phyloP scores from a whole-genome alignment of 305 asterid genomes.

The Fraxinus floribunda region DNA sequence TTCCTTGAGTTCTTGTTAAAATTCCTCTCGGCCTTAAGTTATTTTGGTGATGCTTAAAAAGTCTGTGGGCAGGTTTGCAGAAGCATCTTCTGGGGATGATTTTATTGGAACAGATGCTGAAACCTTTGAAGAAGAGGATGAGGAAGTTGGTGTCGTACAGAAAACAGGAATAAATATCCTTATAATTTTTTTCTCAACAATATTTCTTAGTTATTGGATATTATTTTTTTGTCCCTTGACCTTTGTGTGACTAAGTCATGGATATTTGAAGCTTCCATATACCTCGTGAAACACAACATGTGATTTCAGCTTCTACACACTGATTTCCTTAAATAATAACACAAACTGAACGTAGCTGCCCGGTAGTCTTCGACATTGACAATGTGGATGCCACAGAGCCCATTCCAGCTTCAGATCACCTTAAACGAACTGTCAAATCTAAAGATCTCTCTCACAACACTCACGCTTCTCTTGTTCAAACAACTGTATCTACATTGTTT shows the following conservation, averaged over 20 bases:
- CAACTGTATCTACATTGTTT: slow-evolving; percentile 66
- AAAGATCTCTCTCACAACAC: slow-evolving; percentile 39
- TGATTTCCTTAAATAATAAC: slow-evolving; percentile 41
- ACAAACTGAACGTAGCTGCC: slow-evolving; percentile 40
- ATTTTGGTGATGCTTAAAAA: slow-evolving; percentile 9
- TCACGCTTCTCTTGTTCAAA: slow-evolving; percentile 61
- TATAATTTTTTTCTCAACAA: slow-evolving; percentile 9
- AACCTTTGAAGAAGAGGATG: slow-evolving; percentile 51
- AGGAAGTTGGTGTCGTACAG: slow-evolving; percentile 25
- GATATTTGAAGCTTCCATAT: not conserved
- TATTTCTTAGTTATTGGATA: slow-evolving; percentile 17
- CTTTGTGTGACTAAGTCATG: not conserved
- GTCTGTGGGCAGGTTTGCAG: slow-evolving; percentile 57
- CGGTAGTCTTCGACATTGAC: slow-evolving; percentile 38
- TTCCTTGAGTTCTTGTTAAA: not conserved
- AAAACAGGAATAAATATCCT: slow-evolving; percentile 43
- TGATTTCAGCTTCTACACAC: slow-evolving; percentile 21
- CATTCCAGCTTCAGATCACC: slow-evolving; percentile 34
- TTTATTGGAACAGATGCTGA: slow-evolving; percentile 37
- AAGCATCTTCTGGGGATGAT: slow-evolving; percentile 63
- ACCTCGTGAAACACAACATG: slow-evolving; percentile 15
- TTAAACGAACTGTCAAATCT: slow-evolving; percentile 36
- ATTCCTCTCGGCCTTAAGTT: slow-evolving; percentile 4
- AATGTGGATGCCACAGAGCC: slow-evolving; percentile 35
- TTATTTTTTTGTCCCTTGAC: not conserved